Percentiles rank a stretch among this genome's conserved stretches.
phyloP scores from a whole-genome alignment of 2,329 filamentous ascomycete species.

The Beauveria brongniartii region DNA sequence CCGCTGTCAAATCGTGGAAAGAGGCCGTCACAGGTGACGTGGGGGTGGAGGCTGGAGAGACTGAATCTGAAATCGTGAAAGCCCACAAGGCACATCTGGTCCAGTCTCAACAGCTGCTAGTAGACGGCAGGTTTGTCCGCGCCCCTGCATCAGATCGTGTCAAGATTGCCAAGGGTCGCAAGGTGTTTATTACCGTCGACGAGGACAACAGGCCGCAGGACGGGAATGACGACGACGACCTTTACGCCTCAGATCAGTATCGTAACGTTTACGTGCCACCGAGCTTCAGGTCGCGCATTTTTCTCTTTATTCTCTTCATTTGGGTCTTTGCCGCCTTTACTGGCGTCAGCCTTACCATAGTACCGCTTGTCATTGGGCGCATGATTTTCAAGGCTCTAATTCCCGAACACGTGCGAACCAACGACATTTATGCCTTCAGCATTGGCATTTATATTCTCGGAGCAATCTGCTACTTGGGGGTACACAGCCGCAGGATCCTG shows the following conservation, averaged over 20 bases:
- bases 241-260: constrained; percentile 54
- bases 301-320: constrained; percentile 78
- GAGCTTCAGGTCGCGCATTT: constrained; percentile 70
- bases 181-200: constrained; percentile 71
- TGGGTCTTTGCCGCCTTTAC: constrained; percentile 90
- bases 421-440: constrained; percentile 95
- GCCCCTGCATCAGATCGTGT: constrained; percentile 94
- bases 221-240: constrained; percentile 42
- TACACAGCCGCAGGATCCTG: constrained; percentile 40
- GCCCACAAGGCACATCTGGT: constrained; percentile 38
- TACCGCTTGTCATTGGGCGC: constrained; percentile 80
- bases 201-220: constrained; percentile 54
- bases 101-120: constrained; percentile 45
- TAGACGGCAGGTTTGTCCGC: constrained; percentile 75
- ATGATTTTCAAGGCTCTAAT: constrained; percentile 66
- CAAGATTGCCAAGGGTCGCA: constrained; percentile 76
- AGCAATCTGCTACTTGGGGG: constrained; percentile 52
- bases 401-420: constrained; percentile 65
- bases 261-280: constrained; percentile 76
- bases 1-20: constrained; percentile 50
- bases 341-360: constrained; percentile 75
- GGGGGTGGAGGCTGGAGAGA: constrained; percentile 30
- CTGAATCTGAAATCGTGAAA: constrained; percentile 29
- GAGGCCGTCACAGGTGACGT: constrained; percentile 43
- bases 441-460: constrained; percentile 79